phyloP scores from a whole-genome alignment of 23 red algal species.

The Gracilariopsis chorda region DNA sequence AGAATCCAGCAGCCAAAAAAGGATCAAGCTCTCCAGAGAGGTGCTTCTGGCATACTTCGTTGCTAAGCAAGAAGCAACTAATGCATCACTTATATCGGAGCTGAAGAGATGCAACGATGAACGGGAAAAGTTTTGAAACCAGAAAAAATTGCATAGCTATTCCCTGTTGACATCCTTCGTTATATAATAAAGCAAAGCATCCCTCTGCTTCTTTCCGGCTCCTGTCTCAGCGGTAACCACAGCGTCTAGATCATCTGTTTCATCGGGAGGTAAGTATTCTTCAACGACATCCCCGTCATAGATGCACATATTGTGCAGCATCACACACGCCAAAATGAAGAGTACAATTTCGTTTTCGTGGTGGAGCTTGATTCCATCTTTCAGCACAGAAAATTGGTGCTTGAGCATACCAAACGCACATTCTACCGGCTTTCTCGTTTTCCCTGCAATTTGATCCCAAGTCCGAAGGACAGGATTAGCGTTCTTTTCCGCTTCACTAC shows the following conservation, averaged over 20 bases:
- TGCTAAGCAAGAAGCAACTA: too few species aligned
- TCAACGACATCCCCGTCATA: too few species aligned
- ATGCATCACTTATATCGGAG: too few species aligned
- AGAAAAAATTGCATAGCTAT: too few species aligned
- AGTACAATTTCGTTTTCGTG: slow-evolving; percentile 2
- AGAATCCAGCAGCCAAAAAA: too few species aligned
- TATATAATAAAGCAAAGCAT: slow-evolving; percentile 12
- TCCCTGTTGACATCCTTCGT: neutral
- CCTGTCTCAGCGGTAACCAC: neutral
- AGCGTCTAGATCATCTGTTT: neutral
- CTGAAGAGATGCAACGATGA: too few species aligned
- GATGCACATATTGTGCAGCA: too few species aligned
- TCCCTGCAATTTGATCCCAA: neutral
- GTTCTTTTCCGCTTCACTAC: neutral
- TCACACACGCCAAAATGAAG: too few species aligned
- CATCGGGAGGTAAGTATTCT: neutral
- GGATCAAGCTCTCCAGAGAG: too few species aligned
- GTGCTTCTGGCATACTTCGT: too few species aligned
- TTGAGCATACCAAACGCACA: slow-evolving; percentile 38
- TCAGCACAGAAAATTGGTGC: neutral
- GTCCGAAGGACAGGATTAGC: slow-evolving; percentile 7
- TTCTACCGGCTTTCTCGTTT: slow-evolving; percentile 13
- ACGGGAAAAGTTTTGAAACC: too few species aligned
- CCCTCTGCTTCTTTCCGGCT: neutral
- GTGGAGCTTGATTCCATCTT: neutral